A percentile compares a stretch with the other conserved stretches of the same genome.
phyloP scores from a whole-genome alignment of 305 asterid species.

The Salvia sclarea region DNA sequence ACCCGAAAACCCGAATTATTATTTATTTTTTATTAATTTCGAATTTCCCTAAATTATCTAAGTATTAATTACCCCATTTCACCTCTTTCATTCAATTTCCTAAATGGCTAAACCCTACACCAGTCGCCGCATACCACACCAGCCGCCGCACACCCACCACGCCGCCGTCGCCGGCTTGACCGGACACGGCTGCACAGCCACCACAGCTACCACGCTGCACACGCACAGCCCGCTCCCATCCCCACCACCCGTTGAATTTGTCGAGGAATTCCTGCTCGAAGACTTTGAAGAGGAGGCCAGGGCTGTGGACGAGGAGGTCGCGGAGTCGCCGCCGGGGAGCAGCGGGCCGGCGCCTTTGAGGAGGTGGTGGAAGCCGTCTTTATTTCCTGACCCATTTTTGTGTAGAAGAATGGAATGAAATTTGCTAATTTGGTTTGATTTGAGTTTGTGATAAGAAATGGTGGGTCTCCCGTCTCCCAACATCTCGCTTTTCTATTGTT shows the following conservation, averaged over 20 bases:
- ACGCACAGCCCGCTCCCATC: too few species aligned
- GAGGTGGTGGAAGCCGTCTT: constrained; percentile 6
- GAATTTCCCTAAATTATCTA: too few species aligned
- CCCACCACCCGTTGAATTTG: constrained; percentile 14
- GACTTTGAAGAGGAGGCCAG: constrained; percentile 20
- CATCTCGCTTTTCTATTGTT: constrained; percentile 15
- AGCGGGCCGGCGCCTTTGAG: neutral
- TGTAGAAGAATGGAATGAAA: neutral
- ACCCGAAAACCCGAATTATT: too few species aligned
- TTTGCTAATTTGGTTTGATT: neutral
- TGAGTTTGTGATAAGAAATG: neutral
- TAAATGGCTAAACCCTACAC: too few species aligned
- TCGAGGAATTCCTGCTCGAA: constrained; percentile 11
- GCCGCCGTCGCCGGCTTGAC: too few species aligned
- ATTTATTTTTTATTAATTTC: too few species aligned
- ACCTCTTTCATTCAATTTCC: too few species aligned
- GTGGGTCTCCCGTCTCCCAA: neutral
- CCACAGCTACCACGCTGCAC: too few species aligned
- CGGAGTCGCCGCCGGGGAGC: constrained; percentile 5
- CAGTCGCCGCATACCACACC: too few species aligned
- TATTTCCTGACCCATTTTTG: constrained; percentile 23
- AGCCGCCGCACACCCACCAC: too few species aligned
- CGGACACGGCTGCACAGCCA: too few species aligned
- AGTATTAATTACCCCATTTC: too few species aligned
- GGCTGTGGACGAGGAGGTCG: constrained; percentile 24